Conservation (phyloP, 768 basidiomycete genomes). For the Pisolithus orientalis region DNA sequence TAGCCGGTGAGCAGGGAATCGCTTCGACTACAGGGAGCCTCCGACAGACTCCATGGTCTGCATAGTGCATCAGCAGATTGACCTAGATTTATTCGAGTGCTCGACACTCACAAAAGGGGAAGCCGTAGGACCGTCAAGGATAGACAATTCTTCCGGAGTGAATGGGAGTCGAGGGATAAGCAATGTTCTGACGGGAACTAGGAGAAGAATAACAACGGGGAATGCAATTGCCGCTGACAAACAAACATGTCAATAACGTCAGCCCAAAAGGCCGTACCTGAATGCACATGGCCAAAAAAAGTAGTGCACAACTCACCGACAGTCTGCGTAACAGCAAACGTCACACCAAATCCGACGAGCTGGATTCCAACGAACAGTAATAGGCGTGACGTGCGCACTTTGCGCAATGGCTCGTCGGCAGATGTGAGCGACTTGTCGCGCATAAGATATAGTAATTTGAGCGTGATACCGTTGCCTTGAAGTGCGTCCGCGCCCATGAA, state of each 20-base stretch:
- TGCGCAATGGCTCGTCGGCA: slow-evolving; percentile 60
- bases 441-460: slow-evolving; percentile 73
- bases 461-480: slow-evolving; percentile 74
- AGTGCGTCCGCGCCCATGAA: slow-evolving; percentile 89
- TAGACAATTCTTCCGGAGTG: no score
- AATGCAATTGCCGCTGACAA: slow-evolving; percentile 46
- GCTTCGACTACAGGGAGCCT: slow-evolving; percentile 7
- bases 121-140: no score
- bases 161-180: no score
- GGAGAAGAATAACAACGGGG: no score
- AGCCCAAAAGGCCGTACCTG: background rate
- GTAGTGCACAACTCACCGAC: slow-evolving; percentile 44
- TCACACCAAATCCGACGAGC: slow-evolving; percentile 77
- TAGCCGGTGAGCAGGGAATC: no score
- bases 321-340: slow-evolving; percentile 89
- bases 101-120: slow-evolving; percentile 53
- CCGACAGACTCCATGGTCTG: slow-evolving; percentile 43
- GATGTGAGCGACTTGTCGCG: slow-evolving; percentile 62
- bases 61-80: background rate
- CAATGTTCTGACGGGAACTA: no score
- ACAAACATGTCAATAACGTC: background rate
- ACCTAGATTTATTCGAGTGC: background rate
- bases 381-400: slow-evolving; percentile 70
- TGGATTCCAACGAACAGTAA: slow-evolving; percentile 69
- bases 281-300: background rate